Conservation (phyloP, 2,329 filamentous ascomycete genomes). For the Aspergillus fijiensis region DNA sequence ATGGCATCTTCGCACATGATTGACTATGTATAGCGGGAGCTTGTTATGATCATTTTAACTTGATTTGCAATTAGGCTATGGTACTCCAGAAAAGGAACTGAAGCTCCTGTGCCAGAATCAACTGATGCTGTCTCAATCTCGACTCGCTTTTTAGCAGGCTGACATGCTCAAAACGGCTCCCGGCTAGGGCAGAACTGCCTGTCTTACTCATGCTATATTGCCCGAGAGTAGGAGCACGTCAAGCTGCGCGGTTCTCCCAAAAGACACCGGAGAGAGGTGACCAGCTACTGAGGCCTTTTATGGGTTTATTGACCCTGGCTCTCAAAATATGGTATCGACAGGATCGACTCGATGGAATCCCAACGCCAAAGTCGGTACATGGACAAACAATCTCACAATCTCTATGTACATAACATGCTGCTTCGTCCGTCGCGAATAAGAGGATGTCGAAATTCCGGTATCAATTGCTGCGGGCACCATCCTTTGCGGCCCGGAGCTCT, state of each 20-base stretch:
- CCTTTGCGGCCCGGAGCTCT: slow-evolving; percentile 84
- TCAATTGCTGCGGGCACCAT: slow-evolving; percentile 80
- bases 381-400: slow-evolving; percentile 35
- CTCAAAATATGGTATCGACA: slow-evolving; percentile 12
- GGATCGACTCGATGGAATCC: slow-evolving; percentile 24
- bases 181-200: not conserved
- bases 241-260: not conserved
- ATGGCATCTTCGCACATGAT: no score
- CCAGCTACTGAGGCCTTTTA: slow-evolving; percentile 2
- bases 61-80: not conserved
- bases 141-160: not conserved
- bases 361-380: slow-evolving; percentile 39
- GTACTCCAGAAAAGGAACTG: not conserved
- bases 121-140: not conserved
- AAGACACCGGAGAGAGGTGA: not conserved
- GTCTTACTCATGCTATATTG: not conserved
- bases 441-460: slow-evolving; percentile 22
- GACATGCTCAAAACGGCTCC: not conserved
- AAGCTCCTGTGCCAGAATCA: not conserved
- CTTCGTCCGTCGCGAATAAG: slow-evolving; percentile 28
- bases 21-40: no score
- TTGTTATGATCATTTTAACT: not conserved
- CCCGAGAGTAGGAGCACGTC: not conserved
- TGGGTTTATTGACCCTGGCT: not conserved
- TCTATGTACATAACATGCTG: slow-evolving; percentile 43